Base-by-base conservation (phyloP, 768 basidiomycete species). In the Auriscalpium vulgare region DNA sequence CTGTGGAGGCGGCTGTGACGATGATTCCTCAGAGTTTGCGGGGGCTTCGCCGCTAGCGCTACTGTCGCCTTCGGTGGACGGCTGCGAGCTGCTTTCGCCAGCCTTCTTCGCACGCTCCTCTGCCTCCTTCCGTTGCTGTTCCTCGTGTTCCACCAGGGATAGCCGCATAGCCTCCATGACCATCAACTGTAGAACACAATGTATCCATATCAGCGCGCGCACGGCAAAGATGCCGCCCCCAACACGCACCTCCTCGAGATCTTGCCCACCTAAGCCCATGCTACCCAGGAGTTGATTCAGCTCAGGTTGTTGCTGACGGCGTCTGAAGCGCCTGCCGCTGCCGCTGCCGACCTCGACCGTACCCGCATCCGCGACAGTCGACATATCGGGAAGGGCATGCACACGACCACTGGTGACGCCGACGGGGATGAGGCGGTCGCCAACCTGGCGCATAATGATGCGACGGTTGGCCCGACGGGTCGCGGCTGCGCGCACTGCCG, bases 101-200 rank as follows among this genome's bases (percentile, higher is more conserved):
- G 75, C 75, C 50, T 74, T 75, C 70, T 81, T 83, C 65, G 72
- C 79, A 70, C 80, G 84, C 68, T 87, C 82, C 64, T 83, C 86
- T 55, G 78, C 79, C 65, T 89, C 82, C 65, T 82, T 84, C 64
- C 83, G 79, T 67, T 93, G 91, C 54, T 93, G 89, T 65, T 93
- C 93, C 71, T 97, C 95, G 65, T 98, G 94, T 56, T 98, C 95
- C 49, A 97, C 68, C 61, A 97, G 75, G 29, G 93, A 97, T 56
- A 97, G 74, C 54, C 95, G 84, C 94, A 99, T 98, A 5, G 97
- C 97, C 72, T 98, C 97, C 91, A 95, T 95, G 54, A 99, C 76
- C 95, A 98, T 97, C 46, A 99, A 73, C 92, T 99, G 59, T 17
- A 43, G 16, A 19, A 29, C 37, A 37, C 34, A 37, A 29, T 14